Evolutionary conservation across 345 rosid species (phyloP), one percentile per base, ranked within the genome.

Genomic region (Trapa incisa): DNA sequence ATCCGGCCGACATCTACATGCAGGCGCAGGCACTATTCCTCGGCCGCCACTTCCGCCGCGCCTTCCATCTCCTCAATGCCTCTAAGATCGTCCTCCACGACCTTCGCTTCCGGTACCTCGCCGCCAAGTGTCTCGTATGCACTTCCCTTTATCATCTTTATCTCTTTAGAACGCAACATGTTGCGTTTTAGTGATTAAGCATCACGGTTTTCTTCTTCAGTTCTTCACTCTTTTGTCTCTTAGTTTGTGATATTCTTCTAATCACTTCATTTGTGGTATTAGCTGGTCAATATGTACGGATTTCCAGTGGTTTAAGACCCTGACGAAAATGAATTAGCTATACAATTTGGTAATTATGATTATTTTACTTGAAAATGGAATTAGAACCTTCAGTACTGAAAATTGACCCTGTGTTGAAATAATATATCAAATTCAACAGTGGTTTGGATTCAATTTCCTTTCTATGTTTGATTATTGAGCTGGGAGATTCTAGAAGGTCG

Each of bases 101-200:
- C 81, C 99, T 87, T 69, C 97, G 96, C 60, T 91, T 94, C 68
- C 96, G 96, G 73, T 94, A 89, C 86, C 95, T 94, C 47, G 97
- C 97, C 14, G 97, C 98, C 65, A 93, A 90, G 72, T 90, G 97
- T 81, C 98, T 90, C 45, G 97, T 86, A 77, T 32, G 68, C 29
- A 41, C 56, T 39, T 42, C 37, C 35, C 70, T 53, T 14, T 9
- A 22, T 50, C 0, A 16, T 12, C 37, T 43, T 1, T 22, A 22
- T 50, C n/a, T n/a, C 7, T 41, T 37, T 14, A 29, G 33, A 6
- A 14, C 53, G 16, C 53, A 7, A 8, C 17, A 6, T 52, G 4
- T 17, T 17, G 29, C 16, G 16, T 52, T 16, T 6, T 16, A 52
- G 22, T 52, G 57, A 52, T 52, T 4, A 5, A 22, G 4, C 16